Evolutionary conservation across 441 rosid species (phyloP).

Genomic region (Manihot esculenta): DNA sequence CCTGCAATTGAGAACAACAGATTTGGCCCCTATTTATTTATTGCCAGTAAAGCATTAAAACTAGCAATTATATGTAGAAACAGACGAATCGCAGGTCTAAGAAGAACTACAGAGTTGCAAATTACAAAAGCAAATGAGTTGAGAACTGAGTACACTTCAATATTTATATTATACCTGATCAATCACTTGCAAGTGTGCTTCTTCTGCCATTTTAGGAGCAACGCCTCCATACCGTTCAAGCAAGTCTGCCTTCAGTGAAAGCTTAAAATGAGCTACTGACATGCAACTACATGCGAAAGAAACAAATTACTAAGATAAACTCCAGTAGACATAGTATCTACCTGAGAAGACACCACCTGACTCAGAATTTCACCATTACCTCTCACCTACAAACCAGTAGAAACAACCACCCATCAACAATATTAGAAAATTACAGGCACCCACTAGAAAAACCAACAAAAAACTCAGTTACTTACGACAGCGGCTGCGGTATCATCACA

Average conservation of each 20-base stretch:
- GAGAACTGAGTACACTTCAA: background rate
- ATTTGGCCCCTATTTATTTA: background rate
- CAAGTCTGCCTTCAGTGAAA: slow-evolving; percentile 67
- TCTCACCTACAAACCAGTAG: slow-evolving; percentile 51
- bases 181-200: slow-evolving; percentile 77
- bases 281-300: background rate
- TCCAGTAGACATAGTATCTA: slow-evolving; percentile 18
- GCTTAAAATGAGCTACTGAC: slow-evolving; percentile 22
- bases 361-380: slow-evolving; percentile 81
- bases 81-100: background rate
- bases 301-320: background rate
- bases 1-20: slow-evolving; percentile 41
- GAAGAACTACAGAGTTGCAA: background rate
- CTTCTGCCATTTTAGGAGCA: slow-evolving; percentile 95
- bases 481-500: slow-evolving; percentile 98
- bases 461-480: slow-evolving; percentile 46
- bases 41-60: background rate
- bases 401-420: slow-evolving; percentile 5
- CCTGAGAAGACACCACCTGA: slow-evolving; percentile 97
- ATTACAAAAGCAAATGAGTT: background rate
- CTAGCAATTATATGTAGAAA: background rate
- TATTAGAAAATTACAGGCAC: slow-evolving; percentile 5
- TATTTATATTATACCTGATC: slow-evolving; percentile 48
- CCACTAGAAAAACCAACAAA: background rate
- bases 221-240: slow-evolving; percentile 88